Evolutionary conservation across 345 rosid species (phyloP).

Genomic region (Firmiana major): DNA sequence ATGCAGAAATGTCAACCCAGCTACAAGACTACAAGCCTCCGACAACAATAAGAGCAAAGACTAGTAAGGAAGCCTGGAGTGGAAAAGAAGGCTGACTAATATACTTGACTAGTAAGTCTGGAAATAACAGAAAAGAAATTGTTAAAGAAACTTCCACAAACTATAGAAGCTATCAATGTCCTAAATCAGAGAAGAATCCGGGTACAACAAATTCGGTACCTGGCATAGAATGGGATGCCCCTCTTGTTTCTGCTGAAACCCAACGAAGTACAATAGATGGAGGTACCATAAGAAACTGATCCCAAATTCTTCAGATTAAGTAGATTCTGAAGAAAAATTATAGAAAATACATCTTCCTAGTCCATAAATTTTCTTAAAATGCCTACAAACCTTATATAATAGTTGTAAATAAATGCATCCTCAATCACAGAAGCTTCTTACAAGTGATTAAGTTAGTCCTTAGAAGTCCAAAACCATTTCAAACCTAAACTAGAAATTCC

Average conservation of each 20-base stretch:
- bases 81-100: background rate
- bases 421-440: background rate
- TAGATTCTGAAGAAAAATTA: background rate
- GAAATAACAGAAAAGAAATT: background rate
- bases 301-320: background rate
- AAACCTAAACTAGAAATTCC: background rate
- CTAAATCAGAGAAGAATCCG: background rate
- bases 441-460: background rate
- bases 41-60: background rate
- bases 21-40: background rate
- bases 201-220: background rate
- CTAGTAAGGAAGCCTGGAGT: background rate
- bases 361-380: background rate
- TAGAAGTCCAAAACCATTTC: slow-evolving; percentile 3
- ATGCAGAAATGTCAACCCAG: background rate
- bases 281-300: background rate
- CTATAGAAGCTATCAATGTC: background rate
- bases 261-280: background rate
- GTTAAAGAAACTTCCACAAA: background rate
- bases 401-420: background rate
- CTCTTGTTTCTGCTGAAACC: background rate
- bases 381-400: background rate
- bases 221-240: background rate
- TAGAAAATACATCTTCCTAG: background rate
- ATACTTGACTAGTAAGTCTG: background rate